Percentiles rank a stretch among this genome's conserved stretches.
phyloP scores from a whole-genome alignment of 2,329 filamentous ascomycete species.

The Beauveria sp. region DNA sequence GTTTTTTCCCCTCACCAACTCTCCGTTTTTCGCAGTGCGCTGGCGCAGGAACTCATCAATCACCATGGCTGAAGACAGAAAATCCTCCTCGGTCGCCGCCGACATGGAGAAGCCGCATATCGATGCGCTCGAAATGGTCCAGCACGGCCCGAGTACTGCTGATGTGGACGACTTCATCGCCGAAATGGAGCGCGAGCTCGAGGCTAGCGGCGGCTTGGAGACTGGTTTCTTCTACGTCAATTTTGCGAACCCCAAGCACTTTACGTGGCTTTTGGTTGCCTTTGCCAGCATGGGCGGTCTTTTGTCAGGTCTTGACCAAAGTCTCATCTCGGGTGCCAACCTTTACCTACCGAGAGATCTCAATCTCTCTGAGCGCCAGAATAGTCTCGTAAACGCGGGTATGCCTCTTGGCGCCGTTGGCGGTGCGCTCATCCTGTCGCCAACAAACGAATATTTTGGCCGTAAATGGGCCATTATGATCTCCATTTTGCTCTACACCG shows the following conservation, averaged over 20 bases:
- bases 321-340: conserved; percentile 63
- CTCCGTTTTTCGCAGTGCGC: neutral
- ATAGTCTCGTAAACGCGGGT: conserved; percentile 59
- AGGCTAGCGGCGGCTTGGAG: conserved; percentile 23
- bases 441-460: conserved; percentile 60
- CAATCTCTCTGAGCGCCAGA: conserved; percentile 44
- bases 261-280: conserved; percentile 59
- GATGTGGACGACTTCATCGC: conserved; percentile 32
- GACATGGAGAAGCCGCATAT: conserved; percentile 19
- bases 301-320: conserved; percentile 65
- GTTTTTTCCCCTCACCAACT: neutral
- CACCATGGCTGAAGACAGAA: conserved; percentile 4
- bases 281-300: conserved; percentile 72
- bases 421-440: conserved; percentile 59
- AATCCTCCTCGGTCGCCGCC: neutral
- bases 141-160: conserved; percentile 20
- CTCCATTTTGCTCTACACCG: conserved; percentile 60
- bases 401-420: conserved; percentile 67
- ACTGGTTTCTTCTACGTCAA: conserved; percentile 44
- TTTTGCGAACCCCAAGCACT: conserved; percentile 54
- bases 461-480: conserved; percentile 62
- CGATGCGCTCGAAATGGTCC: conserved; percentile 30
- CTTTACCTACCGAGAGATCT: conserved; percentile 56
- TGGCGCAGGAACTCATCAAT: neutral
- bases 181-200: conserved; percentile 34